Conservation (phyloP, 192 early-diverging fungal species). For the Diversispora eburnea region DNA sequence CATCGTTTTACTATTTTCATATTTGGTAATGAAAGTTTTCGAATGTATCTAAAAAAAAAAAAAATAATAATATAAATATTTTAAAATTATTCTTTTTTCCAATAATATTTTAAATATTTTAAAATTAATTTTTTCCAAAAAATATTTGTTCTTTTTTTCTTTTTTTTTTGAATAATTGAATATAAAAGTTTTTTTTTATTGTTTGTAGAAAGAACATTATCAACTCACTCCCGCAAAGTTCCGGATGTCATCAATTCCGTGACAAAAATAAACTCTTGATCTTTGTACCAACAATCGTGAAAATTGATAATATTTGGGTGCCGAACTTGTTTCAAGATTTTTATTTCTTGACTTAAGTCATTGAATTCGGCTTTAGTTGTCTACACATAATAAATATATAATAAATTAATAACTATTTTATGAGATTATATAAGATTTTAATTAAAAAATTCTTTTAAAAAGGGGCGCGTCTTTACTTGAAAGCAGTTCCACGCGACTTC, state of each 20-base stretch:
- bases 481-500: slow-evolving; percentile 91
- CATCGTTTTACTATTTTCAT: slow-evolving; percentile 77
- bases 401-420: neutral
- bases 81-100: slow-evolving; percentile 1
- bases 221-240: slow-evolving; percentile 67
- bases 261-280: slow-evolving; percentile 74
- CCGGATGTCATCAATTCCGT: slow-evolving; percentile 85
- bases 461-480: slow-evolving; percentile 41
- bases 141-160: neutral
- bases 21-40: slow-evolving; percentile 67
- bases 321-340: slow-evolving; percentile 72
- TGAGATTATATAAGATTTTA: neutral
- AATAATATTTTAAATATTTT: neutral
- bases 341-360: slow-evolving; percentile 69
- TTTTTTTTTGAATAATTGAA: neutral
- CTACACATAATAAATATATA: slow-evolving; percentile 28
- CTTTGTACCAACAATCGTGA: slow-evolving; percentile 72
- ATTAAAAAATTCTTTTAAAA: neutral
- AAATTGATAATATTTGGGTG: slow-evolving; percentile 84
- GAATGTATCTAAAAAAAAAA: slow-evolving; percentile 54
- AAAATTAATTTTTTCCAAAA: neutral
- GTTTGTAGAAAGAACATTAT: neutral
- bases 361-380: slow-evolving; percentile 73
- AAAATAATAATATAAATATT: neutral
- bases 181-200: neutral